Evolutionary conservation across 2,329 filamentous ascomycete genomes (phyloP).

Genomic region (Didymella glomerata): DNA sequence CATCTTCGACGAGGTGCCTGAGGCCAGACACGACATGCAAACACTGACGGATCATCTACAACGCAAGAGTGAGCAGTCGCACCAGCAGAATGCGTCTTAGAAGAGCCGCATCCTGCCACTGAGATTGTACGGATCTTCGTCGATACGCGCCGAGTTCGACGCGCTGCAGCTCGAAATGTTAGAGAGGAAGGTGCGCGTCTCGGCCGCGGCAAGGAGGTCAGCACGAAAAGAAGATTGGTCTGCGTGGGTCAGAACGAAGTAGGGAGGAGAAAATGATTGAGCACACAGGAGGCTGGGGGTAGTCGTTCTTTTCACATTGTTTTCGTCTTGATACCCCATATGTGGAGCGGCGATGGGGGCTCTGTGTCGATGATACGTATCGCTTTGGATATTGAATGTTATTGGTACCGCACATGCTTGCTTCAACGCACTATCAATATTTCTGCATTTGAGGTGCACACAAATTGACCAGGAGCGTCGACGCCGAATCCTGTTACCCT

Average conservation of each 20-base stretch:
- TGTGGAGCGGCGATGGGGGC: constrained; percentile 15
- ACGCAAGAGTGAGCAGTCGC: constrained; percentile 18
- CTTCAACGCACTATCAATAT: too few species aligned
- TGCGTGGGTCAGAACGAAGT: background rate
- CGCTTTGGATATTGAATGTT: constrained; percentile 16
- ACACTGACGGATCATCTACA: constrained; percentile 37
- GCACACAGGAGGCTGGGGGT: background rate
- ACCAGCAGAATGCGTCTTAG: constrained; percentile 11
- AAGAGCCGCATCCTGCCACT: background rate
- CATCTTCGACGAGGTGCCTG: constrained; percentile 72
- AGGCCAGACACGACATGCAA: constrained; percentile 66
- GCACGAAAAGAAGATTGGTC: background rate
- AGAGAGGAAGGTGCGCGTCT: background rate
- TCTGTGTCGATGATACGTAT: constrained; percentile 3
- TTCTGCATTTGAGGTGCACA: background rate
- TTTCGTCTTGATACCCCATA: constrained; percentile 24
- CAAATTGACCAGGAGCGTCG: background rate
- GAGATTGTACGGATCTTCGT: background rate
- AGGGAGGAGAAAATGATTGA: background rate
- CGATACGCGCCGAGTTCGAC: background rate
- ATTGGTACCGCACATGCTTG: constrained; percentile 6
- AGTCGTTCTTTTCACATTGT: constrained; percentile 13
- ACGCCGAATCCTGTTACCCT: background rate
- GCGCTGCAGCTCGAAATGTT: background rate
- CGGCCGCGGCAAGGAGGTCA: background rate